Base-by-base conservation (phyloP, 225 moss, liverwort and hornwort species). In the Rhytidiadelphus loreus region DNA sequence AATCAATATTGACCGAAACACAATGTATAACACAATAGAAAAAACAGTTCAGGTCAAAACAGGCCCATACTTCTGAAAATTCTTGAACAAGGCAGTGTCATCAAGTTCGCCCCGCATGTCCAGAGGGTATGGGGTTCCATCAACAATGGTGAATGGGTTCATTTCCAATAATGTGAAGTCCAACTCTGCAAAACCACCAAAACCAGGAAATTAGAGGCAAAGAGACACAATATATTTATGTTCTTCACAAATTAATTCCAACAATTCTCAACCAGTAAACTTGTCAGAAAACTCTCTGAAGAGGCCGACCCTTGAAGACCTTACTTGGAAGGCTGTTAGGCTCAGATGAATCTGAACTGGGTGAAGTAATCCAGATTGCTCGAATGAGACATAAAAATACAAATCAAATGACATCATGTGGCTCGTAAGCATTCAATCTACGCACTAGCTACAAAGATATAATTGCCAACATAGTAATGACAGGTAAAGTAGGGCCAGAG, bases 41-140 rank as follows among this genome's bases (percentile, higher is more conserved):
- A 86, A 19, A 68, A 57, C 83, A 86, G 68, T 26, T 74, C 70
- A 66, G 13, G 46, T 17, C n/a, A 30, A 6, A 70, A 70, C 48
- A 62, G 75, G 56, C 18, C 30, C 93, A 44, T 93, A 98, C 98
- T 96, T 98, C 91, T 96, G 95, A 87, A 96, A 95, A 88, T 98
- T 96, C 89, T 98, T 98, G 95, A 98, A 98, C 83, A 93, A 72
- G 33, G 98, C 97, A 86, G 98, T 98, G 94, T 98, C 98, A 90
- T 98, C 98, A 77, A 98, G 96, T 91, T 98, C 98, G 50, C 98
- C 98, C 32, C 98, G 93, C 98, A 98, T 98, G 87, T 98, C 98
- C 81, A 98, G 91, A 59, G 98, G 98, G 69, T 96, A 97, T 48
- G 98, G 97, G 71, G 88, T 88, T 72, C 96, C 98, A 70, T 97